Evolutionary conservation across 2,329 filamentous ascomycete species (phyloP), one percentile per base, ranked within the genome.

Genomic region (Scedosporium aurantiacum): DNA sequence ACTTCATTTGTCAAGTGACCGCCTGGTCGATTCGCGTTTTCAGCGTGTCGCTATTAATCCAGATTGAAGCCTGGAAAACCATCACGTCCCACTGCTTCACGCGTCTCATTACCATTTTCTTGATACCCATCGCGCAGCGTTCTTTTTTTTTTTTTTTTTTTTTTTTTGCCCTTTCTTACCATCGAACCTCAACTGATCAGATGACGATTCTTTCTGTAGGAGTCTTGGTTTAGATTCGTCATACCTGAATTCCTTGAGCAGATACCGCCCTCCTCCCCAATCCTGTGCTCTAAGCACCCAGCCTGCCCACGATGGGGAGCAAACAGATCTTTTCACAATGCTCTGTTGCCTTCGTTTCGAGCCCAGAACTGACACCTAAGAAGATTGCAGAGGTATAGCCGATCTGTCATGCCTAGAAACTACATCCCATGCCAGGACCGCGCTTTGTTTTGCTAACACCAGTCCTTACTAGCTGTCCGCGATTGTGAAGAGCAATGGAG

Each of bases 401-500:
- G 5, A n/a, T 8, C 16, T 28, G 14, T 40, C 16, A 32, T 37
- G 14, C 32, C 3, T 14, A 32, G 7, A 32, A 6, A 32, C 28
- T 10, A 8, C 32, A 14, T 37, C 2, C 4, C 2, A 37, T 37
- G 32, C 14, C 32, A 37, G 10, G 6, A 12, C 8, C 23, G 5
- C 40, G 43, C 16, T 50, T 32, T 50, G 21, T 40, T 27, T 21
- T 40, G 12, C 47, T 43, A 43, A 60, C 28, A 40, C 10, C 37
- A 16, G 6, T 21, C 14, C 14, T 25, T 16, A 2, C 4, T 57
- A 82, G 77, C 67, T 81, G 10, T 74, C 77, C 5, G 66, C 67
- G 1, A 73, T 76, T 1, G 71, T 82, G 37, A 64, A 71, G 62
- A 75, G 79, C 12, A 77, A 82, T 74, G 82, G 81, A 65, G 82